Conservation (phyloP, 768 basidiomycete species). For the Clathrus columnatus region DNA sequence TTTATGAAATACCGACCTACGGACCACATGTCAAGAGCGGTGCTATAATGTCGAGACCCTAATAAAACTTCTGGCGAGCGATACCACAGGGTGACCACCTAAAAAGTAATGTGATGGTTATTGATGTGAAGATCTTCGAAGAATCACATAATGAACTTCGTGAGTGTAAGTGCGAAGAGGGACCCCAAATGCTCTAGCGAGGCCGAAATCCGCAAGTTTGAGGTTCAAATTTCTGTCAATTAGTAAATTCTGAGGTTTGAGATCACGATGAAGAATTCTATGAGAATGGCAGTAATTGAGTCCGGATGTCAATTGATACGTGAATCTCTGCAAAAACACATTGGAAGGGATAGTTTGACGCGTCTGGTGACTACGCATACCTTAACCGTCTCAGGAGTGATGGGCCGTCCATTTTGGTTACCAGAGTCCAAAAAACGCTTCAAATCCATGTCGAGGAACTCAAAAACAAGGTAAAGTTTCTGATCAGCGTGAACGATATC, state of each 20-base stretch:
- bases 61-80: slow-evolving; percentile 96
- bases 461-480: slow-evolving; percentile 96
- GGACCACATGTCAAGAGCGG: slow-evolving; percentile 99
- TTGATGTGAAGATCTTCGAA: background rate
- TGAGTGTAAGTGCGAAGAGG: slow-evolving; percentile 99
- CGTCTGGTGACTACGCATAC: slow-evolving; percentile 33
- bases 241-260: slow-evolving; percentile 93
- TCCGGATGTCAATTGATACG: slow-evolving; percentile 85
- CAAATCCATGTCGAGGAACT: slow-evolving; percentile 93
- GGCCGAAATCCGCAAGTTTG: slow-evolving; percentile 93
- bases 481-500: slow-evolving; percentile 97
- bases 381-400: slow-evolving; percentile 70
- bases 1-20: slow-evolving; percentile 37
- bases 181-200: slow-evolving; percentile 95
- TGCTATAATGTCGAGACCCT: slow-evolving; percentile 92
- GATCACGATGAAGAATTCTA: slow-evolving; percentile 91
- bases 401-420: slow-evolving; percentile 60
- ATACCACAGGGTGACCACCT: slow-evolving; percentile 99
- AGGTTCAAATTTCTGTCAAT: slow-evolving; percentile 86
- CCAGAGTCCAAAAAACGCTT: slow-evolving; percentile 95
- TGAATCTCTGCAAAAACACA: slow-evolving; percentile 88
- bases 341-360: no score
- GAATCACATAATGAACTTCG: slow-evolving; percentile 48
- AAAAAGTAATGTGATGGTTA: slow-evolving; percentile 1
- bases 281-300: slow-evolving; percentile 93